Conservation (phyloP, 495 filamentous ascomycete species). For the Aspergillus nanangensis region DNA sequence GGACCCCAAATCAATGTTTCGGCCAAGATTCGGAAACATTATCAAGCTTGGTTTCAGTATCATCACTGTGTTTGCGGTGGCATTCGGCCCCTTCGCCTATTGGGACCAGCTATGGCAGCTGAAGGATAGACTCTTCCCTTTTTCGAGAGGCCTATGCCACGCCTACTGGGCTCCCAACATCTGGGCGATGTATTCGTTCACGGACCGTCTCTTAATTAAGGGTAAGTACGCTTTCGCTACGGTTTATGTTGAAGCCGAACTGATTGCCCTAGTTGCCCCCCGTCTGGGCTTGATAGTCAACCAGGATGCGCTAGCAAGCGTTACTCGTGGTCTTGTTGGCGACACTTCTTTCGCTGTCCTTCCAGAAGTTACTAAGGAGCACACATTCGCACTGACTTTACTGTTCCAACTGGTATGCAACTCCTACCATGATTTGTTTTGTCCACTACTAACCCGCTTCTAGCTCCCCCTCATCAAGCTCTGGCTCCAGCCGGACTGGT, state of each 20-base stretch:
- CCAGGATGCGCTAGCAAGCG: conserved; percentile 70
- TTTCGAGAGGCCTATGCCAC: conserved; percentile 89
- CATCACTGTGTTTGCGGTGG: conserved; percentile 65
- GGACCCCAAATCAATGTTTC: conserved; percentile 69
- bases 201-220: conserved; percentile 75
- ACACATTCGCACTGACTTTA: conserved; percentile 79
- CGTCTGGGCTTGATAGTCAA: conserved; percentile 70
- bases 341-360: conserved; percentile 93
- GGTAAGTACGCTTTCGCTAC: conserved; percentile 41
- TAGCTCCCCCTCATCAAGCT: conserved; percentile 75
- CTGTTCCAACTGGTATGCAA: conserved; percentile 67
- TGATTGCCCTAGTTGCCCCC: conserved; percentile 62
- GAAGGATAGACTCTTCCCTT: conserved; percentile 82
- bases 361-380: conserved; percentile 73
- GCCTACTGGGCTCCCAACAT: conserved; percentile 98
- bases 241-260: conserved; percentile 5
- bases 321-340: conserved; percentile 90
- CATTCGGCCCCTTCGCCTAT: conserved; percentile 85
- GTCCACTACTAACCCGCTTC: conserved; percentile 3
- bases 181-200: conserved; percentile 95
- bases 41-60: conserved; percentile 78
- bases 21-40: conserved; percentile 70
- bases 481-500: conserved; percentile 75
- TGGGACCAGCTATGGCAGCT: conserved; percentile 88
- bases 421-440: neutral